Evolutionary conservation across 2,329 filamentous ascomycete species (phyloP).

Genomic region (Periconia digitata): DNA sequence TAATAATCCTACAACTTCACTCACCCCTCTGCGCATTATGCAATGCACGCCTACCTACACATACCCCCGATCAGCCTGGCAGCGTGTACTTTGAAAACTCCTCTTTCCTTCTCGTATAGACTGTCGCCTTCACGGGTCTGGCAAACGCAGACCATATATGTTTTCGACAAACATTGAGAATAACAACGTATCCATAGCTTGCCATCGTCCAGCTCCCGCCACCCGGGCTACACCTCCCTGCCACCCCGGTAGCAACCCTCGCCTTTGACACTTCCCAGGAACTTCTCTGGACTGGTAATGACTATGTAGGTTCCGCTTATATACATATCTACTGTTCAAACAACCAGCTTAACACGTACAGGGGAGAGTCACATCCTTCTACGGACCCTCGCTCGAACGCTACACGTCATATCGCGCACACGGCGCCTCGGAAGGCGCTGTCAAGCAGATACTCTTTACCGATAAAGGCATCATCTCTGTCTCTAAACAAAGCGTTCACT

Average conservation of each 20-base stretch:
- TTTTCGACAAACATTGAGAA: not conserved
- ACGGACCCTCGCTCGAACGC: conserved; percentile 77
- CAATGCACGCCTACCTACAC: no score
- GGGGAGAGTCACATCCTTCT: conserved; percentile 89
- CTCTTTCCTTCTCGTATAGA: no score
- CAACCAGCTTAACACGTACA: conserved; percentile 47
- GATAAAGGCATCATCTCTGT: conserved; percentile 88
- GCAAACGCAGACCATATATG: no score
- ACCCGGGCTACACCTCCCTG: conserved; percentile 65
- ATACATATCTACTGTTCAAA: no score
- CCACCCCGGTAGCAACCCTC: conserved; percentile 74
- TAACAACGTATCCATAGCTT: conserved; percentile 57
- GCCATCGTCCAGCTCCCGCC: conserved; percentile 80
- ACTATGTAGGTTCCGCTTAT: conserved; percentile 67
- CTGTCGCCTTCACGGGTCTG: no score
- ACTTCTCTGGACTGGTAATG: conserved; percentile 89
- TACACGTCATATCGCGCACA: conserved; percentile 92
- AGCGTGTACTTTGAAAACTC: no score
- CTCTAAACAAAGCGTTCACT: conserved; percentile 80
- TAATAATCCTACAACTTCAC: conserved; percentile 17
- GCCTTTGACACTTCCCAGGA: conserved; percentile 90
- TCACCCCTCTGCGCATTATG: not conserved
- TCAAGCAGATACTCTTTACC: conserved; percentile 88
- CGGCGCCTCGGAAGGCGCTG: conserved; percentile 68
- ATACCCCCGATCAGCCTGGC: no score